Base-by-base conservation (phyloP, 768 basidiomycete genomes). In the Guyanaporus albipodus region DNA sequence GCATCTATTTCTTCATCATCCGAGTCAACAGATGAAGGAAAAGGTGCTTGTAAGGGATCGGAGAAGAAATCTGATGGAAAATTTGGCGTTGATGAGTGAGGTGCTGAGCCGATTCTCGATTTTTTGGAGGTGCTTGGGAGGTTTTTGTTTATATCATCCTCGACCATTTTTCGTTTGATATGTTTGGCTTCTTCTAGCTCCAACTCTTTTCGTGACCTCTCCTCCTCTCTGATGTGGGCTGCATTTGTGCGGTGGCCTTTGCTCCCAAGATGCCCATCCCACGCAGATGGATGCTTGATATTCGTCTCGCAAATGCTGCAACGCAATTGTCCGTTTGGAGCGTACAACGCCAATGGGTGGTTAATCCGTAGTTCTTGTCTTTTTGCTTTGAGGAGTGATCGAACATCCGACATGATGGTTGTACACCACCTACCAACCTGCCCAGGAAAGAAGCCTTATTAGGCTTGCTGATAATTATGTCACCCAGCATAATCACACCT, bases 191-290 rank as follows among this genome's bases (percentile, higher is more conserved):
- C 69, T 34, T 67, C 60, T 44, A 53, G 51, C 50, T 61, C 66
- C 49, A 67, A 48, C 46, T 69, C 71, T 57, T 70, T 72, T 44
- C 62, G 68, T 28, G 55, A 54, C 43, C 63, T 68, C 48, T 83
- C 79, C 54, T 82, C 75, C 58, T 82, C 80, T 50, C 73, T 78
- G 35, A 82, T 58, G 15, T 77, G 76, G 10, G 73, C 72, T 15
- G 83, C 80, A 57, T 79, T 83, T 32, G 73, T 82, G 27, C 89
- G 80, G 61, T 92, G 89, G 2, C 67, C 67, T 68, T 91, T 91
- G 68, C 85, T 88, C 11, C 84, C 88, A 17, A 92, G 63, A 66
- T 92, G 89, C 18, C 89, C 87, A 49, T 89, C 82, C 89, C 89
- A 92, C n/a, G 85, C 85, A 21, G 85, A 79, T 4, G 86, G 76